Percentiles rank a stretch among this genome's conserved stretches.
These are phyloP conservation scores for Candida sp. DNA, from an alignment of 1,139 yeast species.

Conservation along the genomic window DNA sequence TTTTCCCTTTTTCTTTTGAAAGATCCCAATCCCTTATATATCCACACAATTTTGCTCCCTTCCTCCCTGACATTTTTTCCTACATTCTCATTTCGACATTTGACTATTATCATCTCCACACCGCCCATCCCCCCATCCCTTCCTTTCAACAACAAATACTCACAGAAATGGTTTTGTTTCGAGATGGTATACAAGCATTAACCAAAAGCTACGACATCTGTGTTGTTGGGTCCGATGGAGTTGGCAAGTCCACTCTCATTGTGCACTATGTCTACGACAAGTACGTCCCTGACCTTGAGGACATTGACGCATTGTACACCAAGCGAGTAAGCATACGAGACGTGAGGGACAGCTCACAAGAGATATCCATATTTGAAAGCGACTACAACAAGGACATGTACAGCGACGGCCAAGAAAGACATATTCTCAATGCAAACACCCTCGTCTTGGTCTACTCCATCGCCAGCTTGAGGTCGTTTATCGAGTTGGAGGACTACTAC, in stretches of 20 bases:
- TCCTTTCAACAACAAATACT: neutral
- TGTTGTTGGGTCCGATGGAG: conserved; percentile 31
- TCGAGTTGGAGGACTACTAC: conserved; percentile 29
- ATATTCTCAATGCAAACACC: conserved; percentile 33
- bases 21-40: no score
- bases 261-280: conserved; percentile 26
- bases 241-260: conserved; percentile 37
- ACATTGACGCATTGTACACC: conserved; percentile 33
- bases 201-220: conserved; percentile 34
- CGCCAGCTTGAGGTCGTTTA: conserved; percentile 28
- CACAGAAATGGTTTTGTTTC: neutral
- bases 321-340: conserved; percentile 22
- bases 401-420: conserved; percentile 28
- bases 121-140: neutral
- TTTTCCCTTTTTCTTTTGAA: no score
- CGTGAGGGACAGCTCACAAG: conserved; percentile 19
- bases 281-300: conserved; percentile 24
- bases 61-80: no score
- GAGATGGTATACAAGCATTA: conserved; percentile 22
- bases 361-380: conserved; percentile 34
- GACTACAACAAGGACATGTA: conserved; percentile 28
- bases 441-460: conserved; percentile 38
- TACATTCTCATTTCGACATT: no score
- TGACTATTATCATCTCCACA: no score
- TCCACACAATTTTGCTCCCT: no score